Evolutionary conservation across 306 rosid species (phyloP), one percentile per base, ranked within the genome.

Genomic region (Ormosia emarginata): DNA sequence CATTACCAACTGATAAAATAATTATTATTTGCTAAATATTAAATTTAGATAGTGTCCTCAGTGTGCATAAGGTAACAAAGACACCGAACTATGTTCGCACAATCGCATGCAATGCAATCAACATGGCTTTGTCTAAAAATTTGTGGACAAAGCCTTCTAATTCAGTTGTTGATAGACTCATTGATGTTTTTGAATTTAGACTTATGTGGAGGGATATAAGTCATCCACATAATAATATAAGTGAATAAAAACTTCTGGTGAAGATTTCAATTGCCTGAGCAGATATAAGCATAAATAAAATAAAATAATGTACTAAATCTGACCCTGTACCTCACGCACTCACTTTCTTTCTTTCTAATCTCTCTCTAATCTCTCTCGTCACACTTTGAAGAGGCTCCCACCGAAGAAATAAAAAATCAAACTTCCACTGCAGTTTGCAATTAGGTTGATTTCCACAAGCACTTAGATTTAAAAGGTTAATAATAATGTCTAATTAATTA

Each of bases 141-240:
- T 44, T 10, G 46, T 40, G 47, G 76, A 79, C 47, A 67, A 56
- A 67, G 6, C 15, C 36, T 41, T 40, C 53, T 7, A 12, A 53
- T 53, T 18, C 7, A 65, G 66, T 65, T 34, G 66, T 65, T 18
- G 55, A 78, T 65, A 3, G 33, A 64, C 36, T 17, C 12, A 64
- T 11, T 65, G 32, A 52, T 66, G 74, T 24, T 78, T 78, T 55
- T 50, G 53, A 78, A 65, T 65, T 36, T 64, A 64, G 71, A 65
- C 1, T 10, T 17, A 50, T 39, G 72, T 11, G 3, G 24, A 12
- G 3, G 50, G 4, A 41, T 41, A 24, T 5, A 43, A 58, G 17
- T 75, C 67, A 8, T 40, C 14, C 29, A 15, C 74, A 15, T 46
- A 46, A 68, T 68, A 11, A 46, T 46, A 49, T 12, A 30, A 68